These are phyloP conservation scores for Avicennia marina DNA, from an alignment of 257 asterid genomes.

Conservation along the genomic window DNA sequence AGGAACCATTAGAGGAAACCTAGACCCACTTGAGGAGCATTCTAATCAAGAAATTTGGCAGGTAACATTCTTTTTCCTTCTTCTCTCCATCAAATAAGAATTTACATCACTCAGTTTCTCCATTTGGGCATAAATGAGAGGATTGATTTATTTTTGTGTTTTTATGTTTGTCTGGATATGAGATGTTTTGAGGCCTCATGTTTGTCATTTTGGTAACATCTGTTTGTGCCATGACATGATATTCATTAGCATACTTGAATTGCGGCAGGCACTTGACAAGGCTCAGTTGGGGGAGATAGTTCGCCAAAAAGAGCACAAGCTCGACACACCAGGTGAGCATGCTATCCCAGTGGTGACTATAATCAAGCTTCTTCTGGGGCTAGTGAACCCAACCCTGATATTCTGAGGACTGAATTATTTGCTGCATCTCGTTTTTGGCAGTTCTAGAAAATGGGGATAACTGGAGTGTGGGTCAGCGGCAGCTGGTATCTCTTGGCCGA, in stretches of 20 bases:
- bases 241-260: background rate
- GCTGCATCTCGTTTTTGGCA: slow-evolving; percentile 13
- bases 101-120: background rate
- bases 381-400: background rate
- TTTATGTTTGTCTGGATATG: background rate
- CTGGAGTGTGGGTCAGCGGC: slow-evolving; percentile 97
- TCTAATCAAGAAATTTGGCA: slow-evolving; percentile 86
- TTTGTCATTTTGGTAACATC: background rate
- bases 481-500: slow-evolving; percentile 91
- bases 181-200: background rate
- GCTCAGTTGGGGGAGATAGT: slow-evolving; percentile 83
- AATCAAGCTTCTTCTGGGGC: background rate
- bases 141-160: no score
- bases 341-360: background rate
- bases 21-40: slow-evolving; percentile 92
- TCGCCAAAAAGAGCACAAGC: slow-evolving; percentile 79
- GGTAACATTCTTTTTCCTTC: slow-evolving; percentile 30
- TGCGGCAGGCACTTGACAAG: slow-evolving; percentile 79
- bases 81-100: background rate
- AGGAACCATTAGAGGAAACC: slow-evolving; percentile 91
- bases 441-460: slow-evolving; percentile 90
- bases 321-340: slow-evolving; percentile 67
- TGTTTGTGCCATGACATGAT: background rate
- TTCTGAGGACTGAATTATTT: background rate
- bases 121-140: no score